Conservation (phyloP, 2,329 filamentous ascomycete genomes). For the Leptographium lundbergii region DNA sequence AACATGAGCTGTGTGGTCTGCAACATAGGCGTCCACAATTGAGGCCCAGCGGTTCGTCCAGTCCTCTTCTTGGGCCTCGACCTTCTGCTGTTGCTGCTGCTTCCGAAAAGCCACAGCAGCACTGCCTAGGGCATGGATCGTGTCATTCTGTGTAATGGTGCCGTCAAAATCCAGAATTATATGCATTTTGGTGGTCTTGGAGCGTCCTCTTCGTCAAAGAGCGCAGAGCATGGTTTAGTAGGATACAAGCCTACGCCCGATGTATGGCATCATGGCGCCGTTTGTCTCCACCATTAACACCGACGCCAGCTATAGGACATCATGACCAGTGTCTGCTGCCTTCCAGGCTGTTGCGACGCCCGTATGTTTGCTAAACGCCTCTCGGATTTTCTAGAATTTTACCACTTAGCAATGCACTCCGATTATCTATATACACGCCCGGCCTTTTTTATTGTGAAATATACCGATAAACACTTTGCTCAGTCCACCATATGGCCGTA, state of each 20-base stretch:
- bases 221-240: neutral
- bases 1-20: slow-evolving; percentile 24
- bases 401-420: neutral
- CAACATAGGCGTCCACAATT: slow-evolving; percentile 32
- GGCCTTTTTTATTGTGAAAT: neutral
- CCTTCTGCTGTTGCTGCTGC: neutral
- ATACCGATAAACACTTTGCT: neutral
- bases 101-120: slow-evolving; percentile 26
- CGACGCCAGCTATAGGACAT: neutral
- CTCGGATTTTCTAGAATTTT: neutral
- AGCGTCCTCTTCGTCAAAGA: neutral
- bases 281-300: neutral
- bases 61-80: neutral
- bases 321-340: neutral
- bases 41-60: slow-evolving; percentile 28
- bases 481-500: neutral
- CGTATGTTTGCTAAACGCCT: neutral
- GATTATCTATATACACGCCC: neutral
- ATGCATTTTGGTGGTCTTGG: slow-evolving; percentile 18
- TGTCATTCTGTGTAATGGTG: slow-evolving; percentile 43
- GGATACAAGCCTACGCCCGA: neutral
- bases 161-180: slow-evolving; percentile 48
- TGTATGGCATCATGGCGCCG: neutral
- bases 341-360: neutral
- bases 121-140: slow-evolving; percentile 33